A percentile compares a stretch with the other conserved stretches of the same genome.
Conservation (phyloP, 2,329 filamentous ascomycete species). For the Monosporascus sp. region DNA sequence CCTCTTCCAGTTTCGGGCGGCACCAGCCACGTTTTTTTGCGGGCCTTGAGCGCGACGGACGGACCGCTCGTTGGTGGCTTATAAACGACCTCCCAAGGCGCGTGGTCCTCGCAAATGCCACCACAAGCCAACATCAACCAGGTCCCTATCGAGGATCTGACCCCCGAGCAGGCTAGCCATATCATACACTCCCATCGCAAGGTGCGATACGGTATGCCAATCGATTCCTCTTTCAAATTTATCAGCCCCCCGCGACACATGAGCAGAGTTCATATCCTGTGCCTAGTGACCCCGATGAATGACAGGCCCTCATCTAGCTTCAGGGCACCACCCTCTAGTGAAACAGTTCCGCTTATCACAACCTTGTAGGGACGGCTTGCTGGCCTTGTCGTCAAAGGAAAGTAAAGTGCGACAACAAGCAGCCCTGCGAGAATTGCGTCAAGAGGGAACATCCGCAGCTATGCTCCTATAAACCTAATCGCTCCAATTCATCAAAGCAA, state of each 20-base stretch:
- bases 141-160: conserved; percentile 50
- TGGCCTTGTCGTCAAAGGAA: conserved; percentile 65
- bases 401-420: conserved; percentile 65
- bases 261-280: background rate
- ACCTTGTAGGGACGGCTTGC: conserved; percentile 51
- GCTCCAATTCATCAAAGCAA: conserved; percentile 33
- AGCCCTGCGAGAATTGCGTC: conserved; percentile 63
- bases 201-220: conserved; percentile 58
- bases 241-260: background rate
- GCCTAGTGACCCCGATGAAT: conserved; percentile 1
- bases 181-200: conserved; percentile 67
- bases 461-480: conserved; percentile 63
- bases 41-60: too few species aligned
- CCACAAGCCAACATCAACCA: conserved; percentile 27
- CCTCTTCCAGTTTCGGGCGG: too few species aligned
- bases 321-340: too few species aligned
- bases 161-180: conserved; percentile 60
- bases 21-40: too few species aligned
- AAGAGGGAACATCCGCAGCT: conserved; percentile 60
- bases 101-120: conserved; percentile 18
- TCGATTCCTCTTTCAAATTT: background rate
- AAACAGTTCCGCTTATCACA: conserved; percentile 11
- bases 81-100: too few species aligned
- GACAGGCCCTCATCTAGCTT: background rate
- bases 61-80: too few species aligned